These are phyloP conservation scores for Gossypium arboreum DNA, from an alignment of 345 rosid species.

Conservation along the genomic window DNA sequence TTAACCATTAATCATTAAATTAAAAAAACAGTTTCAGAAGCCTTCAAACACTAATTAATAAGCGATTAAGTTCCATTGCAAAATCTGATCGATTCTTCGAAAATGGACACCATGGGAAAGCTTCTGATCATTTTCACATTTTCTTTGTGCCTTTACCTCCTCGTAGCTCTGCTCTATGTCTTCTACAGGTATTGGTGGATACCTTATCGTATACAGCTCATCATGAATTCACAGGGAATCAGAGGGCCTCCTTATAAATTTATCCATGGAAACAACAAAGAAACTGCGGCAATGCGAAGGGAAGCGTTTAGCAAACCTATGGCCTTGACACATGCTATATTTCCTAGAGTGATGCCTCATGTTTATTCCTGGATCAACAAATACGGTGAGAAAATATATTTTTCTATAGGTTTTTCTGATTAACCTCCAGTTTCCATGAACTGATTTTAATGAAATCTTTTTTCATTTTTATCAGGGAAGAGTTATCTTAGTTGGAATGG, in stretches of 20 bases:
- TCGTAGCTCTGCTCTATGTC: slow-evolving; percentile 8
- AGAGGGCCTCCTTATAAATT: slow-evolving; percentile 35
- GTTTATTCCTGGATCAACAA: slow-evolving; percentile 23
- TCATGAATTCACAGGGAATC: slow-evolving; percentile 23
- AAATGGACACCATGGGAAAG: not conserved
- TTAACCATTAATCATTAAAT: too few species aligned
- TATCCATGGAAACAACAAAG: slow-evolving; percentile 35
- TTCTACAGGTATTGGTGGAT: slow-evolving; percentile 29
- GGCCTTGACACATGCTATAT: slow-evolving; percentile 22
- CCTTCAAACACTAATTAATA: too few species aligned
- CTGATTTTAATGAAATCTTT: not conserved
- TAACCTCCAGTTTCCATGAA: not conserved
- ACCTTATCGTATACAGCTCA: slow-evolving; percentile 15
- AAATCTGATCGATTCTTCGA: not conserved
- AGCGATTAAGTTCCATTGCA: not conserved
- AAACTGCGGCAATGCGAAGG: slow-evolving; percentile 8
- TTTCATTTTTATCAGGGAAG: slow-evolving; percentile 20
- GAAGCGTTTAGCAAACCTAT: slow-evolving; percentile 17
- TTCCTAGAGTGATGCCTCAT: slow-evolving; percentile 28
- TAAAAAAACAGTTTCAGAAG: too few species aligned
- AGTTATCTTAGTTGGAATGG: slow-evolving; percentile 37
- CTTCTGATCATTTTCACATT: slow-evolving; percentile 11
- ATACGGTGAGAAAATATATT: slow-evolving; percentile 15
- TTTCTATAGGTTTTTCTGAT: too few species aligned
- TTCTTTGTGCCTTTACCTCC: slow-evolving; percentile 7